Conservation (phyloP, 192 early-diverging fungal genomes). For the Paraglomus brasilianum region DNA sequence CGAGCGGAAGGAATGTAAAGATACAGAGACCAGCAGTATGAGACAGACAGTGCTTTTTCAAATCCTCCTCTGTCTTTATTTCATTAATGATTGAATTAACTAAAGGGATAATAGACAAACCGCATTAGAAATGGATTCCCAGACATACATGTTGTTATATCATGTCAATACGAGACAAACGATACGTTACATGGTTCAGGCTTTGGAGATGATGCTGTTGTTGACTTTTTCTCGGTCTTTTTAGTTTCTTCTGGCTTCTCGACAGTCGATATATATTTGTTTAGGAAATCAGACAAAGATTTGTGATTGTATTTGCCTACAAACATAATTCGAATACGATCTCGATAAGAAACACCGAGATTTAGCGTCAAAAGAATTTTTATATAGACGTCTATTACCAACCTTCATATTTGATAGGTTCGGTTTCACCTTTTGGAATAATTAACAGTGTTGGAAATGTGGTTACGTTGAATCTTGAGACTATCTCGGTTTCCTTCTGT, state of each 20-base stretch:
- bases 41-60: slow-evolving; percentile 42
- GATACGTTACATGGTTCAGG: slow-evolving; percentile 12
- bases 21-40: slow-evolving; percentile 42
- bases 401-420: slow-evolving; percentile 58
- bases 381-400: no score
- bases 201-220: slow-evolving; percentile 8
- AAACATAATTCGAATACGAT: no score
- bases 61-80: slow-evolving; percentile 36
- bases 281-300: slow-evolving; percentile 59
- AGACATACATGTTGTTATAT: neutral
- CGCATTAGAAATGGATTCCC: no score
- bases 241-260: slow-evolving; percentile 29
- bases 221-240: slow-evolving; percentile 26
- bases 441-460: slow-evolving; percentile 69
- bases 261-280: slow-evolving; percentile 51
- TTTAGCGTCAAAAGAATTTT: no score
- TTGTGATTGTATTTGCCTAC: slow-evolving; percentile 68
- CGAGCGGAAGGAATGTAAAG: slow-evolving; percentile 43
- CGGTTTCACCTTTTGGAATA: slow-evolving; percentile 50
- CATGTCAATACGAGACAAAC: slow-evolving; percentile 23
- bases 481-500: slow-evolving; percentile 46
- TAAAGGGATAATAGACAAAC: neutral
- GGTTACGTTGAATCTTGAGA: slow-evolving; percentile 58
- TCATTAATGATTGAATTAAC: slow-evolving; percentile 39
- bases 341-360: no score